phyloP scores from a whole-genome alignment of 2,329 filamentous ascomycete genomes.

The Chrysosporium queenslandicum region DNA sequence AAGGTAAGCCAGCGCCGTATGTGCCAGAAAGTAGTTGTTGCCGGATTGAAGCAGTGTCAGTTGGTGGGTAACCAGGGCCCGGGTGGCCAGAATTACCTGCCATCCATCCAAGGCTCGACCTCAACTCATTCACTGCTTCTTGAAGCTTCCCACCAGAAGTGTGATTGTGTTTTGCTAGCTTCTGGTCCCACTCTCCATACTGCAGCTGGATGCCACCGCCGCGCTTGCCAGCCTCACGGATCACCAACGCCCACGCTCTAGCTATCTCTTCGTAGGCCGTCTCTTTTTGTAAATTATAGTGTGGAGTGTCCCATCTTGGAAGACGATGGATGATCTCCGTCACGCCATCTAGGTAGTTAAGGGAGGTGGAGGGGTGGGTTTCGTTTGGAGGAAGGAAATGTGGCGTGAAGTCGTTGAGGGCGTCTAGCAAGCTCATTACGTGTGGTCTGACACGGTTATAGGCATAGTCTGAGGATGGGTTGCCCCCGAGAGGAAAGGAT shows the following conservation, averaged over 20 bases:
- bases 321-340: conserved; percentile 83
- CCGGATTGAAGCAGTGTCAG: conserved; percentile 40
- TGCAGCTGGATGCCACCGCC: conserved; percentile 84
- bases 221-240: conserved; percentile 81
- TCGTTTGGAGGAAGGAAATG: conserved; percentile 92
- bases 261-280: conserved; percentile 94
- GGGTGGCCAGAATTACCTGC: conserved; percentile 35
- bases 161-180: conserved; percentile 75
- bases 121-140: conserved; percentile 67
- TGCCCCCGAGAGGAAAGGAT: conserved; percentile 75
- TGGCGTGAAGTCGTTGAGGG: conserved; percentile 85
- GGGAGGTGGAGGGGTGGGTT: conserved; percentile 66
- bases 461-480: conserved; percentile 78
- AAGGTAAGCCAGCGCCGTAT: conserved; percentile 45
- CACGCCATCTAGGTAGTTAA: conserved; percentile 79
- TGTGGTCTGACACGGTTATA: conserved; percentile 86
- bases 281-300: conserved; percentile 86
- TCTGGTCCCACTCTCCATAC: conserved; percentile 86
- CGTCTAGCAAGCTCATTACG: conserved; percentile 70
- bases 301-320: conserved; percentile 80
- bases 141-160: conserved; percentile 72
- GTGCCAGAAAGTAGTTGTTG: conserved; percentile 49
- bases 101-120: conserved; percentile 69
- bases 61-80: conserved; percentile 21
- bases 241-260: conserved; percentile 83